Conservation (phyloP, 257 asterid species). For the Penstemon newberryi region DNA sequence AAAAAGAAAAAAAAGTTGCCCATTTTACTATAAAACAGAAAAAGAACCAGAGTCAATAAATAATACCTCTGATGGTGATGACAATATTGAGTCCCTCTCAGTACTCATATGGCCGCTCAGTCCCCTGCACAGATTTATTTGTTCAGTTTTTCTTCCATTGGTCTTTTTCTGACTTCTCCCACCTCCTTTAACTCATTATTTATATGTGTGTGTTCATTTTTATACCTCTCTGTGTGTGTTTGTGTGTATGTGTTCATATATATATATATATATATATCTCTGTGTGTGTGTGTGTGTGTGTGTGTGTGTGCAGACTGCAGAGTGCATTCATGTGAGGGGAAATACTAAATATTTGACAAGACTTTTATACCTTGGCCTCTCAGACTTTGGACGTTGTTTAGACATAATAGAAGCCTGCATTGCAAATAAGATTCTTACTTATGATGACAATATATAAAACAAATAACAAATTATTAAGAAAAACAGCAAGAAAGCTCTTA, state of each 20-base stretch:
- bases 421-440: constrained; percentile 18
- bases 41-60: constrained; percentile 17
- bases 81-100: constrained; percentile 47
- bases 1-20: neutral
- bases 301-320: too few relatives aligned
- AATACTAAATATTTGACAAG: constrained; percentile 17
- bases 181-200: too few relatives aligned
- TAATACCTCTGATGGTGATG: constrained; percentile 52
- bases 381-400: constrained; percentile 58
- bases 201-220: too few relatives aligned
- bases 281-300: neutral
- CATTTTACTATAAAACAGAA: constrained; percentile 7
- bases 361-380: constrained; percentile 63
- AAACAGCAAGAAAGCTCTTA: neutral
- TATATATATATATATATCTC: neutral
- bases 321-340: too few relatives aligned
- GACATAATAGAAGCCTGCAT: constrained; percentile 82
- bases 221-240: too few relatives aligned
- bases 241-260: too few relatives aligned
- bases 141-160: constrained; percentile 13
- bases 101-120: constrained; percentile 54
- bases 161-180: neutral
- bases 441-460: too few relatives aligned
- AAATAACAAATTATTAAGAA: neutral
- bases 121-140: constrained; percentile 48